phyloP scores from a whole-genome alignment of 768 basidiomycete species.

The Boletus vinaceobasis region DNA sequence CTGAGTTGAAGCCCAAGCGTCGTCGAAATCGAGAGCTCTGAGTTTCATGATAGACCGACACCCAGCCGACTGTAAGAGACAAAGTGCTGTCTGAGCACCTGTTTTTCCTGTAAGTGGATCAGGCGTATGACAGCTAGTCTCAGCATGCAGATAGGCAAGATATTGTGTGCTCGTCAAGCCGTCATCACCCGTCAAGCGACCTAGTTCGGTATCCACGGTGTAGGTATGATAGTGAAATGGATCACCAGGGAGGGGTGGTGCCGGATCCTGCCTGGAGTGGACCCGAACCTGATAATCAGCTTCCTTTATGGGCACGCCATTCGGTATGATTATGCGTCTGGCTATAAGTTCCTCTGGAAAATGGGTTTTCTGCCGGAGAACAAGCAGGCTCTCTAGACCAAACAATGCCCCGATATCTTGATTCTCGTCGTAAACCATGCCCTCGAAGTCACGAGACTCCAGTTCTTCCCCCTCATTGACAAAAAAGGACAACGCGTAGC shows the following conservation, averaged over 20 bases:
- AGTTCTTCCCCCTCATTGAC: slow-evolving; percentile 25
- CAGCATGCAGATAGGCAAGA: slow-evolving; percentile 40
- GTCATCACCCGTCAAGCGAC: slow-evolving; percentile 19
- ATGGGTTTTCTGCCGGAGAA: slow-evolving; percentile 10
- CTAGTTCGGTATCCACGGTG: not conserved
- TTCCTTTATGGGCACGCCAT: not conserved
- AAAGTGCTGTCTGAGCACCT: slow-evolving; percentile 40
- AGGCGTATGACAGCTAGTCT: slow-evolving; percentile 36
- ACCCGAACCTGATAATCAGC: not conserved
- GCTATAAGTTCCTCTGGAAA: not conserved
- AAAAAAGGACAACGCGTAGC: slow-evolving; percentile 37
- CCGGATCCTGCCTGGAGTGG: too few species aligned
- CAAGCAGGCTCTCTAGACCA: slow-evolving; percentile 36
- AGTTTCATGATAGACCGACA: slow-evolving; percentile 1
- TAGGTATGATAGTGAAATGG: not conserved
- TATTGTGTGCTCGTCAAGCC: slow-evolving; percentile 27
- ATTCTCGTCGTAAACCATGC: slow-evolving; percentile 35
- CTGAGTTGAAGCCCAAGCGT: too few species aligned
- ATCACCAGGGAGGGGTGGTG: too few species aligned
- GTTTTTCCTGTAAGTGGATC: slow-evolving; percentile 43
- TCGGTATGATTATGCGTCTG: not conserved
- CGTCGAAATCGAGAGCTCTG: too few species aligned
- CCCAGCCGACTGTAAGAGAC: slow-evolving; percentile 17
- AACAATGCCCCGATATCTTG: slow-evolving; percentile 41
- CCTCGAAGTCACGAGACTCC: slow-evolving; percentile 36